Evolutionary conservation across 2,329 filamentous ascomycete species (phyloP), one percentile per base, ranked within the genome.

Genomic region (Ascochyta rabiei): DNA sequence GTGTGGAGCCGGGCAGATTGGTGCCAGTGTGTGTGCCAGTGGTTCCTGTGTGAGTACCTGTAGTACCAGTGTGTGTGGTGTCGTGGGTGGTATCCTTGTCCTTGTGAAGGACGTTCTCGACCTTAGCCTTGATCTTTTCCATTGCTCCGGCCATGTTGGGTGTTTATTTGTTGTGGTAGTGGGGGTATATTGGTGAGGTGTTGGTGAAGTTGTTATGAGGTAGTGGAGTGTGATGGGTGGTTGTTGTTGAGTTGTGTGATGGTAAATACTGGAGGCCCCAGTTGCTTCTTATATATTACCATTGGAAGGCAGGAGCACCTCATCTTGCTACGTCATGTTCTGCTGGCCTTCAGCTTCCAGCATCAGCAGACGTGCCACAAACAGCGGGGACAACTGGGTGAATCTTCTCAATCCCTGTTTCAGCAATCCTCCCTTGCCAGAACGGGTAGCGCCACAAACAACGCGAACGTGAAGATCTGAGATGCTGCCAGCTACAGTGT

Each of bases 61-160:
- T 52, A 42, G 50, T 56, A 30, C 43, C 50, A 23, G 55, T 59
- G 39, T 45, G 57, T 16, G 58, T 56, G 43, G 46, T 50, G 26
- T 48, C 47, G 48, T 61, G 50, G 47, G 63, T 54, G 28, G 56
- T 63, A 51, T 63, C 56, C 61, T 71, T 69, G 61, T 74, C 68
- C 66, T 73, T 72, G 63, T 72, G 71, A 44, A 74, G 66, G 53
- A 70, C 66, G 31, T 69, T 56, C 56, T 75, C 71, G 64, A 73
- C 72, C 71, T 73, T 74, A 48, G 66, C 65, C 69, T 74, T 75
- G 61, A 75, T 66, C 63, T 75, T 73, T 3, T 75, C 69, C 33
- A 75, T 67, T 39, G 61, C 43, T 53, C 68, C 67, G 37, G 68
- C 42, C 68, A 71, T 71, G 56, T 50, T 57, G 48, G 52, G 37